Evolutionary conservation across 1,284 basidiomycete genomes (phyloP), one percentile per base, ranked within the genome.

Genomic region (Cystobasidium pallidum): DNA sequence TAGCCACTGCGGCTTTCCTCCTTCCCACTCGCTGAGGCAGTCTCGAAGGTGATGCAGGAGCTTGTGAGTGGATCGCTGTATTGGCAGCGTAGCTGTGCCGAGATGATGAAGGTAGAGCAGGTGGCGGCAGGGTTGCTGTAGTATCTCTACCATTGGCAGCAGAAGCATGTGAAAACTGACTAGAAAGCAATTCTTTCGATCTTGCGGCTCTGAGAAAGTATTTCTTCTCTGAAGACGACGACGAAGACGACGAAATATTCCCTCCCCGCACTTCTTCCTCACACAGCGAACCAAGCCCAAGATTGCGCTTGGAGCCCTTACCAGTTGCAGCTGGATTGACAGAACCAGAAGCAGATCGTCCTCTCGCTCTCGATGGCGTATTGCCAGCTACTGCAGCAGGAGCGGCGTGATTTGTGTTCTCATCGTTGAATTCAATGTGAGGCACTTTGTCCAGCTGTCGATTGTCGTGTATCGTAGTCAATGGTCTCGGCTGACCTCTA

Each of bases 381-480:
- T 49, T 51, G 26, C 45, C 47, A 36, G 45, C 30, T n/a, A 41
- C 2, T 24, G 51, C 51, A 30, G n/a, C 34, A 41, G 28, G 32
- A 55, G 64, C 64, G 30, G 51, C 52, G 41, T 57, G 51, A 66
- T 66, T 66, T n/a, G 64, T 57, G 30, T 66, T 66, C 24, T 66
- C 64, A 30, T 67, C 66, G 28, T 61, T 61, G 57, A 61, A 70
- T n/a, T 52, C 66, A 28, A 68, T 32, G 8, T 57, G 39, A 21
- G 67, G 26, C 2, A 68, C 39, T 52, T 68, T 68, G 21, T 68
- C 66, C 19, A 68, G 19, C 28, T 59, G 66, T 57, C 66, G 19
- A n/a, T 68, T 68, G 34, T 68, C 66, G 17, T 34, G 34, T 54
- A 68, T 68, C 2, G 52, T 68, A n/a, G 66, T 68, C n/a, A 68